These are phyloP conservation scores for Euryodendron excelsum DNA, from an alignment of 148 eudicot genomes.

Conservation along the genomic window DNA sequence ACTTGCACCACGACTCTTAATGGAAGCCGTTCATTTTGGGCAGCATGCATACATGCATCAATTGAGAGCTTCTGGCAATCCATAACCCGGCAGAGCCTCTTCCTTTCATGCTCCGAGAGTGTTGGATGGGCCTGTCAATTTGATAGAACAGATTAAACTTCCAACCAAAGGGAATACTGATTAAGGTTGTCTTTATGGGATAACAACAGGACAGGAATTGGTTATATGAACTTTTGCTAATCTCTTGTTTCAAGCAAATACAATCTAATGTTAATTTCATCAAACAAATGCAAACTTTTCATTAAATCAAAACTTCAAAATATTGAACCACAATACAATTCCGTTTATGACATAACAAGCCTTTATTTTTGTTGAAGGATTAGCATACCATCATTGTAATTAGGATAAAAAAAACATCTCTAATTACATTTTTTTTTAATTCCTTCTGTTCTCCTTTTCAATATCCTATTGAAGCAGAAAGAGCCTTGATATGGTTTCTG, in stretches of 20 bases:
- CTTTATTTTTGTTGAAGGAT: neutral
- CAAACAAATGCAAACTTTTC: neutral
- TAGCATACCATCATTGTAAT: neutral
- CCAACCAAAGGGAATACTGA: neutral
- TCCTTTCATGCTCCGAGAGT: constrained; percentile 92
- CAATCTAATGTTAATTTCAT: neutral
- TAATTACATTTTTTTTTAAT: neutral
- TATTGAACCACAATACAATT: neutral
- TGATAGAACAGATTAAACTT: neutral
- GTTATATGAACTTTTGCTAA: neutral
- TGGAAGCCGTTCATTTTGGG: constrained; percentile 96
- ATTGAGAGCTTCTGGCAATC: constrained; percentile 97
- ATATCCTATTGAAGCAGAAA: too few species aligned
- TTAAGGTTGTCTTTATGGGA: neutral
- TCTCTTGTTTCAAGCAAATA: neutral
- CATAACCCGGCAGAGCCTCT: constrained; percentile 85
- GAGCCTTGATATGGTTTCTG: too few species aligned
- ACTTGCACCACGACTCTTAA: constrained; percentile 89
- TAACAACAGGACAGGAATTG: neutral
- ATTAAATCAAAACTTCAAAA: neutral
- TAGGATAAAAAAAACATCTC: neutral
- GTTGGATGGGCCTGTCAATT: constrained; percentile 83
- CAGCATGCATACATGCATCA: constrained; percentile 97
- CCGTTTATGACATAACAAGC: neutral
- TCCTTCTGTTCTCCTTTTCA: neutral